phyloP scores from a whole-genome alignment of 805 yeast species.

The Hagleromyces aurorensis region DNA sequence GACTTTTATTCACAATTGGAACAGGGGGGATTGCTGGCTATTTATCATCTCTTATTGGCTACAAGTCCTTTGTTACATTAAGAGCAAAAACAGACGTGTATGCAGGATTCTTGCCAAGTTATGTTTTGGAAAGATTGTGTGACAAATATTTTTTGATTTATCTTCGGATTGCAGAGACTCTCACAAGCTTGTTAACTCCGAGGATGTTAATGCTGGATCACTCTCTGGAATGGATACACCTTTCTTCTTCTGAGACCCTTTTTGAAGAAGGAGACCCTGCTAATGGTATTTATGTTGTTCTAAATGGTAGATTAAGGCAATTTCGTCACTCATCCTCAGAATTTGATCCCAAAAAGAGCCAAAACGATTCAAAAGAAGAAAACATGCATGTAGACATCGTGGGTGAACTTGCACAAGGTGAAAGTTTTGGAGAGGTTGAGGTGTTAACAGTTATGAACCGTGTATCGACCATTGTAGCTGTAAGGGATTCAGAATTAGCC shows the following conservation, averaged over 20 bases:
- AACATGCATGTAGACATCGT: constrained; percentile 30
- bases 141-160: constrained; percentile 73
- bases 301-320: constrained; percentile 82
- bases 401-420: constrained; percentile 89
- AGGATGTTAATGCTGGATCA: constrained; percentile 72
- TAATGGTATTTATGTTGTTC: constrained; percentile 81
- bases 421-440: constrained; percentile 90
- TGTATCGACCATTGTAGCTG: constrained; percentile 66
- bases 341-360: constrained; percentile 8
- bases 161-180: constrained; percentile 65
- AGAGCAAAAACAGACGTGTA: constrained; percentile 54
- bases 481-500: constrained; percentile 89
- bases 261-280: constrained; percentile 81
- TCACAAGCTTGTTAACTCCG: constrained; percentile 59
- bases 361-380: constrained; percentile 7
- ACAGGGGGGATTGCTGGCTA: constrained; percentile 88
- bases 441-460: constrained; percentile 76
- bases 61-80: constrained; percentile 67
- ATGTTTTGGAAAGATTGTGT: constrained; percentile 52
- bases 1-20: constrained; percentile 46
- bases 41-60: constrained; percentile 70
- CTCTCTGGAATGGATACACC: constrained; percentile 91
- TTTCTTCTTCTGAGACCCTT: constrained; percentile 75
- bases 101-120: constrained; percentile 63
- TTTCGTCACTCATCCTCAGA: constrained; percentile 29